Evolutionary conservation across 2,329 filamentous ascomycete species (phyloP).

Genomic region (Penicillium sp.): DNA sequence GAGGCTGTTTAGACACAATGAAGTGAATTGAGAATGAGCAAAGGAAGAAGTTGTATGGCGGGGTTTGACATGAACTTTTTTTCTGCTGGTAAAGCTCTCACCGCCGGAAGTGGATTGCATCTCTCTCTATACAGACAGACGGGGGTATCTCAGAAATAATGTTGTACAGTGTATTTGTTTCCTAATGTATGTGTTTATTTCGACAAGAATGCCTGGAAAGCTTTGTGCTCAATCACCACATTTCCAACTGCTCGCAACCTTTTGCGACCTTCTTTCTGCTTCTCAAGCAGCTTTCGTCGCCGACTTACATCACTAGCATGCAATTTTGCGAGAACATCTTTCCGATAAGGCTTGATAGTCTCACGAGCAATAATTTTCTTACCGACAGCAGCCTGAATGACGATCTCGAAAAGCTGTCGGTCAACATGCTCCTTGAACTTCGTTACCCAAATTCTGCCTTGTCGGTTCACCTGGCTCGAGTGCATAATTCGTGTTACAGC

Average conservation of each 20-base stretch:
- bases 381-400: constrained; percentile 88
- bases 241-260: constrained; percentile 74
- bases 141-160: background rate
- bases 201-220: constrained; percentile 89
- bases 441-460: constrained; percentile 83
- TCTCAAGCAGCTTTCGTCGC: constrained; percentile 83
- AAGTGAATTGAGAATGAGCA: constrained; percentile 5
- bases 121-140: too few species aligned
- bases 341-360: constrained; percentile 93
- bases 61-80: constrained; percentile 31
- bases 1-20: background rate
- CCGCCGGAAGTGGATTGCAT: constrained; percentile 5
- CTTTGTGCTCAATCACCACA: constrained; percentile 92
- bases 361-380: constrained; percentile 82
- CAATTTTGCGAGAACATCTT: constrained; percentile 89
- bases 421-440: constrained; percentile 98
- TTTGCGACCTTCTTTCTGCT: constrained; percentile 94
- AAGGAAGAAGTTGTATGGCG: constrained; percentile 19
- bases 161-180: constrained; percentile 4
- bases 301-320: constrained; percentile 86
- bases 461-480: constrained; percentile 70
- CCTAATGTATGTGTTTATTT: constrained; percentile 53
- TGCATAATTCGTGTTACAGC: constrained; percentile 92
- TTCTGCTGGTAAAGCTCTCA: constrained; percentile 25
- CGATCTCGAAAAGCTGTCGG: constrained; percentile 92